These are phyloP conservation scores for Serpula lacrymans DNA, from an alignment of 768 basidiomycete genomes.

Conservation along the genomic window DNA sequence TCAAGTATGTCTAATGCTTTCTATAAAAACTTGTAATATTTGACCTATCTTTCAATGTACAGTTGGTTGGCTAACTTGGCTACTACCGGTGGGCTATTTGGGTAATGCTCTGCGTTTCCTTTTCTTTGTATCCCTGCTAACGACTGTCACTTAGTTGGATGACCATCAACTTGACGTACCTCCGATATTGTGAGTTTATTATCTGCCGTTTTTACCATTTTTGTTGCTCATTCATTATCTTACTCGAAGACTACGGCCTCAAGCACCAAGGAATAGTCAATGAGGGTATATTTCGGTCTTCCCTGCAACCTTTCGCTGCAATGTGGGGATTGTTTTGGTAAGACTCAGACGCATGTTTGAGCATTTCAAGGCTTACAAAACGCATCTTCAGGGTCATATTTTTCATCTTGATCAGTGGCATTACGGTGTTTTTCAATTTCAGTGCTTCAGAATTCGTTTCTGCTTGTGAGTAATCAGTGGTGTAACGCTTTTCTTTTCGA, in stretches of 20 bases:
- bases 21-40: constrained; percentile 15
- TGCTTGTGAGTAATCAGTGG: no score
- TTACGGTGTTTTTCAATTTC: constrained; percentile 59
- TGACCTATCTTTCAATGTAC: constrained; percentile 4
- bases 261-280: constrained; percentile 64
- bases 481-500: no score
- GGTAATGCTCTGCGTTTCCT: no score
- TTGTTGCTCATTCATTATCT: neutral
- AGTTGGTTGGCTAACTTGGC: constrained; percentile 66
- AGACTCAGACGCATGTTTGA: constrained; percentile 45
- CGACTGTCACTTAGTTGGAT: constrained; percentile 38
- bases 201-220: neutral
- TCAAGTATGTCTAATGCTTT: constrained; percentile 39
- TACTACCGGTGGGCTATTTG: constrained; percentile 51
- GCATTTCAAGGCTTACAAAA: constrained; percentile 7
- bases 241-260: constrained; percentile 57
- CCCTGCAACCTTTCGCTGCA: constrained; percentile 58
- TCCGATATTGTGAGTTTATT: constrained; percentile 37
- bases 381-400: no score
- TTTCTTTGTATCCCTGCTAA: constrained; percentile 36
- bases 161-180: constrained; percentile 40
- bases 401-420: constrained; percentile 56
- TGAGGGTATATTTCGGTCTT: constrained; percentile 54
- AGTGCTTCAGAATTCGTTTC: constrained; percentile 48
- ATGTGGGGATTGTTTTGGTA: constrained; percentile 67